A percentile compares a stretch with the other conserved stretches of the same genome.
These are phyloP conservation scores for Excoecaria cochinchinensis DNA, from an alignment of 345 rosid genomes.

Conservation along the genomic window DNA sequence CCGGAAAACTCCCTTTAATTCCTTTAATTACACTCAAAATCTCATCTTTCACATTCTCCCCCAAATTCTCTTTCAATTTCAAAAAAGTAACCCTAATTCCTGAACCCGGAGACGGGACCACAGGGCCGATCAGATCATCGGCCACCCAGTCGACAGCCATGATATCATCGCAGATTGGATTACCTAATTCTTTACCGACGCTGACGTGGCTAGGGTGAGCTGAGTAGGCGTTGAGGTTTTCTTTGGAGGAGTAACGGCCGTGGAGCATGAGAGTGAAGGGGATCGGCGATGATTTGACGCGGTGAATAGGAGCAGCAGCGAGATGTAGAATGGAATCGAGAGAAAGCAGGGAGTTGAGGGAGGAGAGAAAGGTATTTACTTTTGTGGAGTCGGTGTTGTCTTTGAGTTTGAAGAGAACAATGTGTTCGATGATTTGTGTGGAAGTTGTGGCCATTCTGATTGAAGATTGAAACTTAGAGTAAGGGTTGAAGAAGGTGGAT, in stretches of 20 bases:
- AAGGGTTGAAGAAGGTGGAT: no score
- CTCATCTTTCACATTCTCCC: conserved; percentile 49
- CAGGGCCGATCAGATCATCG: conserved; percentile 27
- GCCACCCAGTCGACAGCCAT: conserved; percentile 84
- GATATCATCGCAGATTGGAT: conserved; percentile 65
- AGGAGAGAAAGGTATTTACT: no score
- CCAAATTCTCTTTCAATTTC: conserved; percentile 53
- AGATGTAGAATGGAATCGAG: conserved; percentile 62
- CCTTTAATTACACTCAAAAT: conserved; percentile 48
- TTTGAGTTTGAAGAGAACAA: no score
- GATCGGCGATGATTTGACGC: conserved; percentile 39
- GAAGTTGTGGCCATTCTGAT: no score
- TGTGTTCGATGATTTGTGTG: no score
- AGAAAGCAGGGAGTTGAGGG: background rate
- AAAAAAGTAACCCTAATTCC: conserved; percentile 44
- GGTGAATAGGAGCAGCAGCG: conserved; percentile 52
- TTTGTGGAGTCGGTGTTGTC: no score
- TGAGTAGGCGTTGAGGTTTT: conserved; percentile 50
- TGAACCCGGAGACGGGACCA: conserved; percentile 42
- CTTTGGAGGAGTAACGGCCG: conserved; percentile 68
- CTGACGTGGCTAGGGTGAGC: conserved; percentile 58
- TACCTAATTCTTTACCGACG: conserved; percentile 52
- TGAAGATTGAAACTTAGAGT: no score
- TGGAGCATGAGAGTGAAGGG: conserved; percentile 82
- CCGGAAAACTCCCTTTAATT: conserved; percentile 41